Conservation (phyloP, 768 basidiomycete species). For the Podaxis sp. region DNA sequence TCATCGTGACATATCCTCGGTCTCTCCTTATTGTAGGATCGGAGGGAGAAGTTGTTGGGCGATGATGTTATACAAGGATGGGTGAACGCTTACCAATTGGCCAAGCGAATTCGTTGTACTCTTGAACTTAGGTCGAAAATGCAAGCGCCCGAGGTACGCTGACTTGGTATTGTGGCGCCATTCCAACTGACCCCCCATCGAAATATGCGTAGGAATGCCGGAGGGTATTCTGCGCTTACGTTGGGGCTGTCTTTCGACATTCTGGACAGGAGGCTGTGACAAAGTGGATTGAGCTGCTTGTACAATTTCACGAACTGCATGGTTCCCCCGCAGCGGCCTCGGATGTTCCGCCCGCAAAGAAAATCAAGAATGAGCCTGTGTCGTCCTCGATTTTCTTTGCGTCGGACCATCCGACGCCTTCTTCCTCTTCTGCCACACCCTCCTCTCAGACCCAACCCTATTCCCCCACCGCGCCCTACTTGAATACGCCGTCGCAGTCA, state of each 20-base stretch:
- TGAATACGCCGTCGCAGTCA: slow-evolving; percentile 7
- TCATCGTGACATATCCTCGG: slow-evolving; percentile 16
- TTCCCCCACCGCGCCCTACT: slow-evolving; percentile 19
- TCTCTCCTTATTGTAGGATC: slow-evolving; percentile 21
- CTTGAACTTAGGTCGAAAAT: slow-evolving; percentile 32
- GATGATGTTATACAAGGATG: slow-evolving; percentile 46
- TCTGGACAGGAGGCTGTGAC: slow-evolving; percentile 51
- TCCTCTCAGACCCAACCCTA: slow-evolving; percentile 27
- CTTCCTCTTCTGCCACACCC: neutral
- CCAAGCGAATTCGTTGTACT: slow-evolving; percentile 48
- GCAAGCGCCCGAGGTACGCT: slow-evolving; percentile 40
- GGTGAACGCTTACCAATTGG: slow-evolving; percentile 47
- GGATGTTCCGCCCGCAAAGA: slow-evolving; percentile 38
- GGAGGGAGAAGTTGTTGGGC: slow-evolving; percentile 36
- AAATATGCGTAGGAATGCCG: slow-evolving; percentile 47
- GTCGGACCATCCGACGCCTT: slow-evolving; percentile 25
- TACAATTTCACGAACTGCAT: slow-evolving; percentile 23
- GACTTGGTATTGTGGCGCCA: slow-evolving; percentile 17
- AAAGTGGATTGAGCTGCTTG: slow-evolving; percentile 55
- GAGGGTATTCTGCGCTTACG: slow-evolving; percentile 63
- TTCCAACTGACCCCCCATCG: slow-evolving; percentile 15
- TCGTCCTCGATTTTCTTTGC: slow-evolving; percentile 31
- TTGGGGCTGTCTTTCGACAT: slow-evolving; percentile 61
- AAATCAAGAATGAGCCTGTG: slow-evolving; percentile 37
- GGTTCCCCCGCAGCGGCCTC: slow-evolving; percentile 19